These are phyloP conservation scores for Sequoiadendron giganteum DNA, from an alignment of 75 land plant genomes.

Conservation along the genomic window DNA sequence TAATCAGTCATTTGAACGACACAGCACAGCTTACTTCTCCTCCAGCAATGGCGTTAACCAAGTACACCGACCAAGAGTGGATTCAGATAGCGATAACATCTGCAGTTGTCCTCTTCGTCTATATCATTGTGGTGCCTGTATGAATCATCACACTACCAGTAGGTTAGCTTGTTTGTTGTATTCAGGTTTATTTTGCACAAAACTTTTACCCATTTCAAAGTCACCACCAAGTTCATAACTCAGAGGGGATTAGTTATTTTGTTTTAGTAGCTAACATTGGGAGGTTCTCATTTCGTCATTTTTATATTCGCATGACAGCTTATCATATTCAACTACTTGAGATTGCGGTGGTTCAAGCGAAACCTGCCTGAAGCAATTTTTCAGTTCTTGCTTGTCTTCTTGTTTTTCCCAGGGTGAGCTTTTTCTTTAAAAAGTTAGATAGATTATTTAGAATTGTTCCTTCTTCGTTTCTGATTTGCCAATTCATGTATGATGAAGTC, in stretches of 20 bases:
- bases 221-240: neutral
- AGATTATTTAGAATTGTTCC: neutral
- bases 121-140: neutral
- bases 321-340: conserved; percentile 62
- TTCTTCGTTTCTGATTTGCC: neutral
- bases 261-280: neutral
- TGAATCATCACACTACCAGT: neutral
- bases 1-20: neutral
- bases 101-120: neutral
- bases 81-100: neutral
- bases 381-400: conserved; percentile 72
- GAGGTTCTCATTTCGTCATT: neutral
- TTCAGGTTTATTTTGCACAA: no score
- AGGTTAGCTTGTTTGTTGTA: neutral
- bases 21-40: neutral
- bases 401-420: conserved; percentile 80
- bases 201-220: neutral
- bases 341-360: conserved; percentile 77
- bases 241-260: neutral
- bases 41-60: neutral
- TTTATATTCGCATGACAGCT: conserved; percentile 34
- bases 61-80: neutral
- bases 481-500: neutral
- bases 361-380: conserved; percentile 57
- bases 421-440: neutral